phyloP scores from a whole-genome alignment of 2,329 filamentous ascomycete species.

The Aspergillus puulaauensis region DNA sequence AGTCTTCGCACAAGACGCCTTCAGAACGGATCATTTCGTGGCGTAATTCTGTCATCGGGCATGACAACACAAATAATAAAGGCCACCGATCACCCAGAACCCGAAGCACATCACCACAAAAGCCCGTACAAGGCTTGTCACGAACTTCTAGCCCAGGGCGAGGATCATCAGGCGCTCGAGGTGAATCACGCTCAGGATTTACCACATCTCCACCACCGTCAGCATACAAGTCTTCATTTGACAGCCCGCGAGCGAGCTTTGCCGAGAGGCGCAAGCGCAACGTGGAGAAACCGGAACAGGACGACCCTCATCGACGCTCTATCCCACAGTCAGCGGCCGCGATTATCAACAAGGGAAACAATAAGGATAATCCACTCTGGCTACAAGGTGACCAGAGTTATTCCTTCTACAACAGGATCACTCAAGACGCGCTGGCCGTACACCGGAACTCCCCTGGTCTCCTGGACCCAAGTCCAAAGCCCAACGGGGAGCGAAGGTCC shows the following conservation, averaged over 20 bases:
- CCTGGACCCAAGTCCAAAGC: background rate
- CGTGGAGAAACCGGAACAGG: conserved; percentile 4
- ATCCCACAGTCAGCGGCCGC: conserved; percentile 21
- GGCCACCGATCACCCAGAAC: conserved; percentile 32
- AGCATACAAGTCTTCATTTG: conserved; percentile 21
- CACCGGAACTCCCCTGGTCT: conserved; percentile 12
- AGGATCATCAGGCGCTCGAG: conserved; percentile 23
- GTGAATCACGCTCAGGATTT: conserved; percentile 27
- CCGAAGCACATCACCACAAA: conserved; percentile 51
- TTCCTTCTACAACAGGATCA: conserved; percentile 53
- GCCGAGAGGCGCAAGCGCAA: conserved; percentile 15
- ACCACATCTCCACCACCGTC: conserved; percentile 30
- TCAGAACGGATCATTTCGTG: conserved; percentile 84
- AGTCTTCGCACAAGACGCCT: conserved; percentile 47
- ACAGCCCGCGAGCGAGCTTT: conserved; percentile 20
- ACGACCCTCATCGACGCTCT: conserved; percentile 1
- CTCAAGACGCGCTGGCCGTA: conserved; percentile 39
- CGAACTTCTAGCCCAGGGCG: conserved; percentile 24
- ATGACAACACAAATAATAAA: conserved; percentile 36
- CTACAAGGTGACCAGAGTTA: conserved; percentile 53
- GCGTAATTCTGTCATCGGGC: conserved; percentile 68
- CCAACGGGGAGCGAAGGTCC: conserved; percentile 29
- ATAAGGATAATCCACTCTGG: conserved; percentile 46
- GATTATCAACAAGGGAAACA: conserved; percentile 22
- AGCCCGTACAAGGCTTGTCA: conserved; percentile 31